These are phyloP conservation scores for Zoysia matrella DNA, from an alignment of 202 grass and related monocot genomes.

Conservation along the genomic window DNA sequence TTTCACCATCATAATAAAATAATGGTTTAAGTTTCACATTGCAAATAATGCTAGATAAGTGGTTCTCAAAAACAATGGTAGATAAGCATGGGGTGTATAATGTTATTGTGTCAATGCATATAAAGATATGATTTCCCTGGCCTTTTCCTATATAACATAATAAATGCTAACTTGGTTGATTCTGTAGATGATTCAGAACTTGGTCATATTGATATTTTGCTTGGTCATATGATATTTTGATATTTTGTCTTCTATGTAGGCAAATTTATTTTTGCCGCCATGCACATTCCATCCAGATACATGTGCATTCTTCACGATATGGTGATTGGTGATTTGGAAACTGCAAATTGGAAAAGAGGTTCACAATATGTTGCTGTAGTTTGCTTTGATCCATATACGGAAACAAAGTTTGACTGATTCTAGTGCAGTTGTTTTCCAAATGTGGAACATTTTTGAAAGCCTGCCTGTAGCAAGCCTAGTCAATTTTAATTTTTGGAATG, in stretches of 20 bases:
- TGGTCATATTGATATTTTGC: neutral
- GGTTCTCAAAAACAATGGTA: neutral
- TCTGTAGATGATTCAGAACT: neutral
- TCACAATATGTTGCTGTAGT: neutral
- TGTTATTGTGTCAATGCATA: conserved; percentile 15
- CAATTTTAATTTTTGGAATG: conserved; percentile 3
- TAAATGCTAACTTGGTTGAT: conserved; percentile 20
- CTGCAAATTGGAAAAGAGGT: conserved; percentile 9
- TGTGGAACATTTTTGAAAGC: conserved; percentile 17
- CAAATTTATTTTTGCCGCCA: neutral
- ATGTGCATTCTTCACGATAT: neutral
- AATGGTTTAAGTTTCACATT: conserved; percentile 1
- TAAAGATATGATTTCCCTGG: neutral
- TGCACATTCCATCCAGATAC: neutral
- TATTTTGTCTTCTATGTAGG: conserved; percentile 5
- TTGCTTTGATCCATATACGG: neutral
- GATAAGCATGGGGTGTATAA: conserved; percentile 1
- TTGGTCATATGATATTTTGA: too few relatives aligned
- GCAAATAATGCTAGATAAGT: too few relatives aligned
- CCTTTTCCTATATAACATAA: conserved; percentile 18
- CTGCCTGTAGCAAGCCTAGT: neutral
- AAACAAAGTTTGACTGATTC: neutral
- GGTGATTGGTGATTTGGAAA: neutral
- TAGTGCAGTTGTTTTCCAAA: neutral
- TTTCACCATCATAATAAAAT: conserved; percentile 5